Conservation (phyloP, 2,329 filamentous ascomycete genomes). For the Colletotrichum sp. region DNA sequence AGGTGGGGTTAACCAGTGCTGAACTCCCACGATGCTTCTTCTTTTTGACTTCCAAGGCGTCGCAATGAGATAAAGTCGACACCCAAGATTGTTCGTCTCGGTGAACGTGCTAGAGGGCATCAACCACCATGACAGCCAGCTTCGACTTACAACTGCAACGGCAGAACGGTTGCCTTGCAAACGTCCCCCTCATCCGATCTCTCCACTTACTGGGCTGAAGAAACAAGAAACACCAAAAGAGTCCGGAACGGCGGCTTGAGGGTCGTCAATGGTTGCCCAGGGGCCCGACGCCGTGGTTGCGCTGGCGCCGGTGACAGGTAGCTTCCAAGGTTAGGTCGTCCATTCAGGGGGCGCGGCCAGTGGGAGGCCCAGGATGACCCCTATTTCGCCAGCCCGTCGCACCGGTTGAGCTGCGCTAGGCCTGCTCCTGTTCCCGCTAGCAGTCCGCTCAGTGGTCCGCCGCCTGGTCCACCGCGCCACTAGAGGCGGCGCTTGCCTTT, state of each 20-base stretch:
- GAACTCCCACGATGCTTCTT: accelerated
- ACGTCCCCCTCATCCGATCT: not conserved
- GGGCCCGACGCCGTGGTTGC: not conserved
- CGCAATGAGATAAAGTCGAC: not conserved
- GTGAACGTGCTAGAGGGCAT: not conserved
- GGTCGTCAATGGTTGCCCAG: not conserved
- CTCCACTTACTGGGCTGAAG: not conserved
- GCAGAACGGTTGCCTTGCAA: not conserved
- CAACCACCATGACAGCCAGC: not conserved
- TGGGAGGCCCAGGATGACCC: too few species aligned
- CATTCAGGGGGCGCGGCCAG: not conserved
- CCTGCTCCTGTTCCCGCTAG: constrained; percentile 8
- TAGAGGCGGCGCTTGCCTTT: not conserved
- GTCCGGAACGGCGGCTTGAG: not conserved
- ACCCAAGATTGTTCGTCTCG: not conserved
- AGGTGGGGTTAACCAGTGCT: accelerated
- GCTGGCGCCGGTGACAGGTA: constrained; percentile 8
- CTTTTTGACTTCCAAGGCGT: not conserved
- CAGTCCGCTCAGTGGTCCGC: not conserved
- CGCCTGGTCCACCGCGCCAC: not conserved
- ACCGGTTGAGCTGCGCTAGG: not conserved
- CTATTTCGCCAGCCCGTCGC: too few species aligned
- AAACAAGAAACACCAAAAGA: not conserved
- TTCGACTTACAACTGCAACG: not conserved
- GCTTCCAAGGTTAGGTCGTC: not conserved